Percentiles rank a stretch among this genome's conserved stretches.
These are phyloP conservation scores for Apostasia ramifera DNA, from an alignment of 106 monocot species.

Conservation along the genomic window DNA sequence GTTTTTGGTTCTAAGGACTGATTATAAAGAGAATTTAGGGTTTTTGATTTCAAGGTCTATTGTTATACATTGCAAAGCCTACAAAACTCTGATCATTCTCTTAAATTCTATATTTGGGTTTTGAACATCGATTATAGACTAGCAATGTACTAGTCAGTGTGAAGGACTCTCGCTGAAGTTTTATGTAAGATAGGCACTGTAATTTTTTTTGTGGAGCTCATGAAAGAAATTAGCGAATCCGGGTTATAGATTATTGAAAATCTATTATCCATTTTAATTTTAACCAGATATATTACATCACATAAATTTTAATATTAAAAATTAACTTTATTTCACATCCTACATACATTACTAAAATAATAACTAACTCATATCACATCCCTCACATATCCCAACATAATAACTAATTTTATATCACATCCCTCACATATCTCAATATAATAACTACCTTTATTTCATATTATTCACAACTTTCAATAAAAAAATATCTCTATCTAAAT, in stretches of 20 bases:
- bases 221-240: conserved; percentile 41
- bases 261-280: conserved; percentile 32
- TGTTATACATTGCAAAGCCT: conserved; percentile 25
- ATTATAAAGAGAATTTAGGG: conserved; percentile 18
- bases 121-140: conserved; percentile 32
- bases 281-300: no score
- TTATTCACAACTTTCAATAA: no score
- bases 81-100: conserved; percentile 31
- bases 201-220: conserved; percentile 38
- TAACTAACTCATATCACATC: no score
- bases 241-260: conserved; percentile 59
- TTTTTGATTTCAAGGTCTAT: conserved; percentile 8
- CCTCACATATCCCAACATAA: no score
- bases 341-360: no score
- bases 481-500: no score
- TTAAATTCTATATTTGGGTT: conserved; percentile 77
- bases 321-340: no score
- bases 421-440: no score
- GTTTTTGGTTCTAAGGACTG: conserved; percentile 40
- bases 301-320: no score
- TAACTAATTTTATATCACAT: no score
- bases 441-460: no score
- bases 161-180: conserved; percentile 32
- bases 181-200: conserved; percentile 67
- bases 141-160: conserved; percentile 35